Evolutionary conservation across 2,329 filamentous ascomycete genomes (phyloP).

Genomic region (Alternaria postmessia): DNA sequence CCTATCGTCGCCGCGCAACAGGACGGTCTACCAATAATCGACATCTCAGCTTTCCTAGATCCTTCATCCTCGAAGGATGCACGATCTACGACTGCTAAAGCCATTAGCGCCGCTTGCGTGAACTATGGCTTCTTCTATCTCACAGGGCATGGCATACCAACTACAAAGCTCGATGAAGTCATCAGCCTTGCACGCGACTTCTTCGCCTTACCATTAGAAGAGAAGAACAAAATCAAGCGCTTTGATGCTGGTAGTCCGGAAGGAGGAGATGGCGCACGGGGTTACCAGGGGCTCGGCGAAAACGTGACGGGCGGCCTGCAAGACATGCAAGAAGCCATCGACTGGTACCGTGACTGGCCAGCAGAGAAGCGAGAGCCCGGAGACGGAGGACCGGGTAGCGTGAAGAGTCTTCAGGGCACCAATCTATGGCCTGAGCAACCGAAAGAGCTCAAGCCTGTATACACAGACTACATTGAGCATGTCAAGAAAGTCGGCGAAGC

Average conservation of each 20-base stretch:
- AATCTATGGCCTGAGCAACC: conserved; percentile 55
- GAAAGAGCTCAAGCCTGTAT: conserved; percentile 35
- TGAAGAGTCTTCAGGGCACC: conserved; percentile 49
- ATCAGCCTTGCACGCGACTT: conserved; percentile 46
- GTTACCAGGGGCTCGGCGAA: conserved; percentile 50
- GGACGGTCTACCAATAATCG: conserved; percentile 50
- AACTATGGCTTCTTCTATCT: conserved; percentile 56
- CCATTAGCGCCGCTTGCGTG: conserved; percentile 49
- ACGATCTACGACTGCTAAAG: conserved; percentile 36
- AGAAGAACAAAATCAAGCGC: conserved; percentile 49
- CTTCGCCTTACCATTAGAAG: conserved; percentile 38
- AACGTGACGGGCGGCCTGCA: conserved; percentile 47
- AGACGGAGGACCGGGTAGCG: conserved; percentile 26
- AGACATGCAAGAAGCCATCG: conserved; percentile 53
- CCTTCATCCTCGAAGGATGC: conserved; percentile 22
- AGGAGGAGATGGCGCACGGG: conserved; percentile 49
- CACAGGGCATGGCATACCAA: conserved; percentile 52
- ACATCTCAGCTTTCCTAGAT: conserved; percentile 52
- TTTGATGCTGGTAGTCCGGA: conserved; percentile 42
- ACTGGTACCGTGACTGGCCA: conserved; percentile 50
- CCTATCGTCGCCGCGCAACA: conserved; percentile 26
- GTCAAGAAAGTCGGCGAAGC: conserved; percentile 44
- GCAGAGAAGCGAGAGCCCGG: conserved; percentile 20
- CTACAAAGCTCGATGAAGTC: conserved; percentile 32
- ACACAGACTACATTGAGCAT: conserved; percentile 42